A percentile compares a stretch with the other conserved stretches of the same genome.
Conservation (phyloP, 2,329 filamentous ascomycete genomes). For the Hypoxylon rubiginosum region DNA sequence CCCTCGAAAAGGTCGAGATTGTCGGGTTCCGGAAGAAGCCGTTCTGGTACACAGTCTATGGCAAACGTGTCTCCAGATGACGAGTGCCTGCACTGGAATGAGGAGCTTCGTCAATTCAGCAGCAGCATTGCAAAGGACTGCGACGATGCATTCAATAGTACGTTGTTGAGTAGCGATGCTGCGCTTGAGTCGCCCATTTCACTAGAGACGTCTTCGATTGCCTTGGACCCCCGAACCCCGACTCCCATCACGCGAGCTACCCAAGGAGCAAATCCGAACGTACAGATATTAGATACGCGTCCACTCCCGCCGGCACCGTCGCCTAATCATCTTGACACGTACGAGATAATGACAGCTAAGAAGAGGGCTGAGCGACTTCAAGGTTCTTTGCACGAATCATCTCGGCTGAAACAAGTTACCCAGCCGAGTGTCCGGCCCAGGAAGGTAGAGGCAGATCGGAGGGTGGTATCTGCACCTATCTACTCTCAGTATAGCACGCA, state of each 20-base stretch:
- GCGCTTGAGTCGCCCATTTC: slow-evolving; percentile 28
- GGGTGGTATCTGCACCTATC: slow-evolving; percentile 65
- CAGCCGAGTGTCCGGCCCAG: slow-evolving; percentile 26
- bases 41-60: slow-evolving; percentile 43
- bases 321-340: slow-evolving; percentile 47
- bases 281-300: slow-evolving; percentile 59
- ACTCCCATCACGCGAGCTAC: slow-evolving; percentile 23
- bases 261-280: slow-evolving; percentile 21
- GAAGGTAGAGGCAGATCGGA: slow-evolving; percentile 56
- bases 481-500: slow-evolving; percentile 58
- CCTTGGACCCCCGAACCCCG: slow-evolving; percentile 38
- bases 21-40: slow-evolving; percentile 25
- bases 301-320: slow-evolving; percentile 66
- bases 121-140: slow-evolving; percentile 89
- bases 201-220: slow-evolving; percentile 14
- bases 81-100: slow-evolving; percentile 63
- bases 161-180: slow-evolving; percentile 54
- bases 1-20: slow-evolving; percentile 38
- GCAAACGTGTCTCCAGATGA: slow-evolving; percentile 41
- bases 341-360: slow-evolving; percentile 45
- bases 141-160: slow-evolving; percentile 90
- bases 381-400: slow-evolving; percentile 16
- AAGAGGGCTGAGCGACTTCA: slow-evolving; percentile 28
- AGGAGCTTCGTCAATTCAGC: slow-evolving; percentile 87
- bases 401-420: slow-evolving; percentile 39